Percentiles rank a stretch among this genome's conserved stretches.
Evolutionary conservation across 345 rosid species (phyloP).

Genomic region (Murraya paniculata): DNA sequence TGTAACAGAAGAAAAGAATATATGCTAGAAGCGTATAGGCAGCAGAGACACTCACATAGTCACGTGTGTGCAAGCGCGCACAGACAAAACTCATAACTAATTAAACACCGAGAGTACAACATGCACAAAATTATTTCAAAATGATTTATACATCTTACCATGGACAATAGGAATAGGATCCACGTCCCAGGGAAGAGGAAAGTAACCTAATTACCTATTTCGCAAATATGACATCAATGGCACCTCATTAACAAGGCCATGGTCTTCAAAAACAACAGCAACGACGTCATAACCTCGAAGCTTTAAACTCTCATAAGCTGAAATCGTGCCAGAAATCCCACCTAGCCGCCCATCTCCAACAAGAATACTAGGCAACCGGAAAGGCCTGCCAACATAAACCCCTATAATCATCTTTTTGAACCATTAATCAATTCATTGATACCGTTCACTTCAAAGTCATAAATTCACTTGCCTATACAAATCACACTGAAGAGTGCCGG

Average conservation of each 20-base stretch:
- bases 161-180: neutral
- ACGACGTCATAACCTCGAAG: conserved; percentile 79
- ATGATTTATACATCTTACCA: neutral
- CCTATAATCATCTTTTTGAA: no score
- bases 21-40: neutral
- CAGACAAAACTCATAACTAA: neutral
- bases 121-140: conserved; percentile 2
- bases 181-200: neutral
- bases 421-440: no score
- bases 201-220: conserved; percentile 46
- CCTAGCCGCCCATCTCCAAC: conserved; percentile 96
- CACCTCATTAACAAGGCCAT: conserved; percentile 77
- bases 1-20: conserved; percentile 2
- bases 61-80: neutral
- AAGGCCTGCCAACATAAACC: conserved; percentile 48
- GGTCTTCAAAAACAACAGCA: conserved; percentile 85
- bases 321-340: conserved; percentile 91
- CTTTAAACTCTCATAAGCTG: conserved; percentile 86
- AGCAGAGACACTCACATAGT: neutral
- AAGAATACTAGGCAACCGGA: conserved; percentile 85
- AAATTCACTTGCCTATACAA: conserved; percentile 56
- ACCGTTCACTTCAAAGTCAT: no score
- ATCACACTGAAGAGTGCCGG: conserved; percentile 90
- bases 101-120: neutral
- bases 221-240: conserved; percentile 67